Evolutionary conservation across 768 basidiomycete species (phyloP), one percentile per base, ranked within the genome.

Genomic region (Tubosaeta sp.): DNA sequence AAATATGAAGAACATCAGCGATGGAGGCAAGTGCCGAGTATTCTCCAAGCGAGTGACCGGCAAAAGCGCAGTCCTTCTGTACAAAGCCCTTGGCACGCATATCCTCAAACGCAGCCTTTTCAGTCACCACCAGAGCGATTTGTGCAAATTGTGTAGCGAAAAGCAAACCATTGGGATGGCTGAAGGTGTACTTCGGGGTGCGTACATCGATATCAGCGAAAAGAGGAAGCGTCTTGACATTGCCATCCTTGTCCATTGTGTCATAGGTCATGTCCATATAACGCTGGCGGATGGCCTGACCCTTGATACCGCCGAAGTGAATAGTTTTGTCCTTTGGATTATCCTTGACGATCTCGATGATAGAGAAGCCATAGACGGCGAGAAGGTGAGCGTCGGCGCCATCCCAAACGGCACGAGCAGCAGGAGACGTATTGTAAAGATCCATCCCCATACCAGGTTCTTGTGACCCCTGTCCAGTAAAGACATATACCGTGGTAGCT

Each of bases 201-300:
- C 95, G 92, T 46, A 86, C 81, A 65, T 95, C 86, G 70, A 99
- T 98, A 69, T 98, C 95, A 43, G 88, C 81, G 69, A 98, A 99
- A 48, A 99, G 83, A 43, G 95, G 95, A 12, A 97, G 85, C 0
- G 93, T 97, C 79, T 94, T 95, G 70, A 97, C 83, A 64, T 88
- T 86, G 51, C 95, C 95, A 62, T 95, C 93, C 74, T 91, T 92
- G 73, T 97, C 95, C 80, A 91, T 88, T 0, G 93, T 86, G 66
- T 97, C 95, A 75, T 97, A 98, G 5, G 90, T 88, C 89, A 99
- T 97, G 60, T 95, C 94, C 92, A 98, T 98, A 74, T 99, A 99
- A n/a, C 97, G 85, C 63, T 95, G 90, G 27, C 97, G 90, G 58
- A 98, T 98, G 3, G 86, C 95, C 68, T 98, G 95, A 37, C 97